Conservation (phyloP, 331 rosid species). For the Quercus phellos region DNA sequence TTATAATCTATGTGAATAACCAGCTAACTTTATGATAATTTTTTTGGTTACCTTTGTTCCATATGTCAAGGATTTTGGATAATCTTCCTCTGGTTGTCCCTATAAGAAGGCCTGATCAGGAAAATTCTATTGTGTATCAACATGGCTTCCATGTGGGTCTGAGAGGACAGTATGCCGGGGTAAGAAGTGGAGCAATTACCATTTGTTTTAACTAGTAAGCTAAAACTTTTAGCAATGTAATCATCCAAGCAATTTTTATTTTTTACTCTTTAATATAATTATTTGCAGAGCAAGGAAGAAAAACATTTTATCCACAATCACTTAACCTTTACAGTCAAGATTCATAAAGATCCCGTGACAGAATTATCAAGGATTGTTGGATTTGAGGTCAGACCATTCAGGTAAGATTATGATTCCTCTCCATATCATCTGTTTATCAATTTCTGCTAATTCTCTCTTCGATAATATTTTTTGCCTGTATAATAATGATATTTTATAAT, state of each 20-base stretch:
- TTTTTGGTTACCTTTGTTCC: constrained; percentile 1
- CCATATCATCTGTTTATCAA: neutral
- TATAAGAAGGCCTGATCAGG: constrained; percentile 71
- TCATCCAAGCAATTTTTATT: constrained; percentile 11
- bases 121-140: constrained; percentile 66
- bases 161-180: constrained; percentile 86
- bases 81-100: constrained; percentile 94
- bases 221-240: neutral
- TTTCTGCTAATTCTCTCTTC: constrained; percentile 8
- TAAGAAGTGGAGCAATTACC: constrained; percentile 25
- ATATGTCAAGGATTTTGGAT: constrained; percentile 72
- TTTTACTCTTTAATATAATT: neutral
- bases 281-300: constrained; percentile 70
- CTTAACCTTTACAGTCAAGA: constrained; percentile 73
- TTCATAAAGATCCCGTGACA: constrained; percentile 69
- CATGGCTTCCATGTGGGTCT: constrained; percentile 92
- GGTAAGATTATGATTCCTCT: constrained; percentile 36
- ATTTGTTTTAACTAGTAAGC: neutral
- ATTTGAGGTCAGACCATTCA: constrained; percentile 95
- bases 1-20: neutral
- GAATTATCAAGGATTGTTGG: constrained; percentile 86
- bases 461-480: neutral
- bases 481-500: constrained; percentile 13
- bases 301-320: constrained; percentile 86
- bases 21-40: constrained; percentile 1